These are phyloP conservation scores for Kluyveromyces aestuarii DNA, from an alignment of 805 yeast species.

Conservation along the genomic window DNA sequence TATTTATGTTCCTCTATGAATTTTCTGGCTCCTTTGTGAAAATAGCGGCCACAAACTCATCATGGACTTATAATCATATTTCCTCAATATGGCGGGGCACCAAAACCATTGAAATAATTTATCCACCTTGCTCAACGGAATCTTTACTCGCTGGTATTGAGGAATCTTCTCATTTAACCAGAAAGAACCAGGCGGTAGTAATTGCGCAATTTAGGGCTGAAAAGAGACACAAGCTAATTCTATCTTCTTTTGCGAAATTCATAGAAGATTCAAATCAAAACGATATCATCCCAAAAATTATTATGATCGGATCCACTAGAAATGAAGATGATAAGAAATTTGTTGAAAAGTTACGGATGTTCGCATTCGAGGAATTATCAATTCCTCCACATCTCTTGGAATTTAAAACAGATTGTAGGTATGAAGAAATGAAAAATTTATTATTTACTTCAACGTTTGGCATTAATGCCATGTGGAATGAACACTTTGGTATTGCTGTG, in stretches of 20 bases:
- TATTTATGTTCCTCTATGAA: constrained; percentile 54
- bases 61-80: constrained; percentile 87
- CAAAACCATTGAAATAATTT: constrained; percentile 40
- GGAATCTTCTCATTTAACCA: constrained; percentile 14
- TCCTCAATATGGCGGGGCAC: constrained; percentile 49
- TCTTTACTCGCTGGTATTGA: constrained; percentile 28
- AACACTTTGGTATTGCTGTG: constrained; percentile 95
- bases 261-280: constrained; percentile 17
- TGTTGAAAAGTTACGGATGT: constrained; percentile 40
- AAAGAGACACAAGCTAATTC: constrained; percentile 71
- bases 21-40: constrained; percentile 59
- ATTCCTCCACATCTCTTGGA: constrained; percentile 36
- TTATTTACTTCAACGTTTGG: constrained; percentile 61
- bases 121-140: constrained; percentile 87
- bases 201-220: constrained; percentile 95
- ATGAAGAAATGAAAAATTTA: constrained; percentile 46
- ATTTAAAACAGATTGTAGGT: constrained; percentile 68
- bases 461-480: constrained; percentile 98
- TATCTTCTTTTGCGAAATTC: constrained; percentile 55
- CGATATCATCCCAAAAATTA: constrained; percentile 41
- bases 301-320: constrained; percentile 81
- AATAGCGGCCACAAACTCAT: constrained; percentile 66
- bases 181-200: constrained; percentile 31
- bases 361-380: constrained; percentile 33
- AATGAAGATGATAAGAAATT: constrained; percentile 52